Evolutionary conservation across 2,329 filamentous ascomycete species (phyloP).

Genomic region (Fusarium lateritium): DNA sequence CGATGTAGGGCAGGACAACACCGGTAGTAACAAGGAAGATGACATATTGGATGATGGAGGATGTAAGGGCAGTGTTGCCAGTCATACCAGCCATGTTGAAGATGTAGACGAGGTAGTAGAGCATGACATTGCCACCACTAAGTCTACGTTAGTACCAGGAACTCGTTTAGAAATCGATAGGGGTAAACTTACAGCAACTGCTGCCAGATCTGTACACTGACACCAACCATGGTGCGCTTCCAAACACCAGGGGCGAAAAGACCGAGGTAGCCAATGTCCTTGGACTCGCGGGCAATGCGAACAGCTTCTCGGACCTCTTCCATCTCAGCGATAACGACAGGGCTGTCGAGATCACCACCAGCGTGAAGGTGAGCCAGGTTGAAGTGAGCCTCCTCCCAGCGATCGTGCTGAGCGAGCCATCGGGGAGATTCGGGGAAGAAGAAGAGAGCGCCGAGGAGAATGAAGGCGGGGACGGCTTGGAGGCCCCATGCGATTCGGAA

Average conservation of each 20-base stretch:
- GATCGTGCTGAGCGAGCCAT: slow-evolving; percentile 74
- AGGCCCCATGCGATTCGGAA: slow-evolving; percentile 77
- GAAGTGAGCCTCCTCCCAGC: slow-evolving; percentile 68
- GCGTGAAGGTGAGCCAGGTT: slow-evolving; percentile 72
- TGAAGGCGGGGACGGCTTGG: slow-evolving; percentile 72
- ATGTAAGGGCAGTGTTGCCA: slow-evolving; percentile 60
- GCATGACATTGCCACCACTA: slow-evolving; percentile 66
- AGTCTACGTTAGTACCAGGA: slow-evolving; percentile 5
- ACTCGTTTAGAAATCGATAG: fast-evolving
- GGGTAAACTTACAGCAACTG: slow-evolving; percentile 58
- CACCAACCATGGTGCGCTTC: slow-evolving; percentile 66
- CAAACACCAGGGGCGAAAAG: slow-evolving; percentile 65
- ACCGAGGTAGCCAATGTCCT: slow-evolving; percentile 57
- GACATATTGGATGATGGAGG: slow-evolving; percentile 69
- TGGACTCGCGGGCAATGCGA: slow-evolving; percentile 55
- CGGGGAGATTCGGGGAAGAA: slow-evolving; percentile 74
- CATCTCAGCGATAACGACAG: slow-evolving; percentile 70
- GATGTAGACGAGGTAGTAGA: slow-evolving; percentile 74
- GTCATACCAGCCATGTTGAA: slow-evolving; percentile 72
- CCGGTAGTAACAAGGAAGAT: slow-evolving; percentile 69
- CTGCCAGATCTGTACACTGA: slow-evolving; percentile 68
- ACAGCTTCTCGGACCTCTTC: slow-evolving; percentile 65
- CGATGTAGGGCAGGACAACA: slow-evolving; percentile 64
- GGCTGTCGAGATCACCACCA: slow-evolving; percentile 66
- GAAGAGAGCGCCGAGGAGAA: slow-evolving; percentile 70